Evolutionary conservation across 805 yeast genomes (phyloP).

Genomic region (Ogataea populi-albae): DNA sequence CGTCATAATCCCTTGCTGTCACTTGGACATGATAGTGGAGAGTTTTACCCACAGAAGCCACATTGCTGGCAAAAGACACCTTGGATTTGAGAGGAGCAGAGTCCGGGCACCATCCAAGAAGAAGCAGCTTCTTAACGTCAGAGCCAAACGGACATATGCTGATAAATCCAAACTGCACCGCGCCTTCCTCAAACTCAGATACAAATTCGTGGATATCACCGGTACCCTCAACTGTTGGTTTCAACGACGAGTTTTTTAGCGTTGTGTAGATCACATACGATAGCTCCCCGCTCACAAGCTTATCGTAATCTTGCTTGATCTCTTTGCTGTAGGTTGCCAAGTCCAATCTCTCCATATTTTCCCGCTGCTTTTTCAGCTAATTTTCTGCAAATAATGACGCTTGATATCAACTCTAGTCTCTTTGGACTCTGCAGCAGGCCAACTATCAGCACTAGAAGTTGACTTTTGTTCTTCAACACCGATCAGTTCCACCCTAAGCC

Average conservation of each 20-base stretch:
- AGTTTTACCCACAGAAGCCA: constrained; percentile 68
- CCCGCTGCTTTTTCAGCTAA: too few species aligned
- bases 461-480: too few species aligned
- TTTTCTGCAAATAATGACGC: too few species aligned
- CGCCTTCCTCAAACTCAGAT: constrained; percentile 78
- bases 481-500: too few species aligned
- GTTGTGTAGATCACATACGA: constrained; percentile 84
- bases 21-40: constrained; percentile 94
- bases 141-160: constrained; percentile 90
- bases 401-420: too few species aligned
- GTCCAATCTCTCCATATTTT: constrained; percentile 52
- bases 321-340: constrained; percentile 69
- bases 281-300: constrained; percentile 74
- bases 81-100: constrained; percentile 80
- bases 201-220: constrained; percentile 77
- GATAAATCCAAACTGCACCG: constrained; percentile 86
- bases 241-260: constrained; percentile 48
- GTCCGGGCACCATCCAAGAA: constrained; percentile 97
- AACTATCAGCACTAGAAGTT: too few species aligned
- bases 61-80: constrained; percentile 72
- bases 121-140: constrained; percentile 76
- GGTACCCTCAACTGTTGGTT: constrained; percentile 49
- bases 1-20: constrained; percentile 93
- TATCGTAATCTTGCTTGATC: constrained; percentile 71
- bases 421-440: too few species aligned